Evolutionary conservation across 441 rosid species (phyloP), one percentile per base, ranked within the genome.

Genomic region (Populus hybrid): DNA sequence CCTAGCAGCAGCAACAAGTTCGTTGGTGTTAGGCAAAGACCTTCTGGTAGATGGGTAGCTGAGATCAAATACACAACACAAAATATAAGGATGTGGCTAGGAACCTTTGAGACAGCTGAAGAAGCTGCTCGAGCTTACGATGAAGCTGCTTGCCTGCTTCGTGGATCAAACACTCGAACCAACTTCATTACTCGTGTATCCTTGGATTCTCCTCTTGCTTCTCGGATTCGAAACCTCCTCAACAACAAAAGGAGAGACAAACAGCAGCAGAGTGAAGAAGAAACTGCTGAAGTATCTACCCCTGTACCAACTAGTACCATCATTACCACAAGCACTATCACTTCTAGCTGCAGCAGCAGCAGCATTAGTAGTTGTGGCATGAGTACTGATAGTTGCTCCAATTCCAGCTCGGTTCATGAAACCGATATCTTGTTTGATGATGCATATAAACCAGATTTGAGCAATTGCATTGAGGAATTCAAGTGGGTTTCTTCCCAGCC

Each of bases 21-120:
- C 71, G 88, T 91, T 53, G 95, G 95, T 57, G 93, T 91, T 67
- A 85, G 95, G 50, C 93, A 91, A 83, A 86, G 95, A 86, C 93
- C 95, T 74, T 90, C 95, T 0, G 95, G 95, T 16, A 87, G 91
- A 85, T 91, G 95, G 95, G 92, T 91, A 5, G 95, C 95, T n/a
- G 95, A 91, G 84, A 91, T 91, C 82, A 91, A 91, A 77, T 90
- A 89, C 90, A 91, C 94, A 36, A 87, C 93, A 23, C 86, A 90
- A 40, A 91, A 91, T 84, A 90, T 88, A 64, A 85, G 95, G 84
- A 86, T 91, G 92, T 91, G 95, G 95, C 92, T 91, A 69, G 95
- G 93, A 40, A 89, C 93, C 70, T 91, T 87, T 61, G 91, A 87
- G 79, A 89, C 93, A 6, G 94, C 94, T 0, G 94, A 91, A 78